These are phyloP conservation scores for Silene uniflora DNA, from an alignment of 148 eudicot genomes.

Conservation along the genomic window DNA sequence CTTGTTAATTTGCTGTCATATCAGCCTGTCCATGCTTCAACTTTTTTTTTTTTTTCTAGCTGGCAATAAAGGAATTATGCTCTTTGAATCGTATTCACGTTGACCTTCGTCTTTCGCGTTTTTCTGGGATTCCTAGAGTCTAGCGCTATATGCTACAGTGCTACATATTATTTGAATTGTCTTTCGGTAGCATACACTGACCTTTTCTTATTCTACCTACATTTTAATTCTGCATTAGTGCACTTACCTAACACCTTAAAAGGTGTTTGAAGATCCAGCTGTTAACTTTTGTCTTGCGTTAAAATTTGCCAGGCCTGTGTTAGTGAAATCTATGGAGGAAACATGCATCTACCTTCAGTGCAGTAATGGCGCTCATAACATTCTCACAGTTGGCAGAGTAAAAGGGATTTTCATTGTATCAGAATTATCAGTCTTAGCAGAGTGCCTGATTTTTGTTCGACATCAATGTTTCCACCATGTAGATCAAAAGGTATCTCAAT, in stretches of 20 bases:
- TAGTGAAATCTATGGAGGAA: conserved; percentile 79
- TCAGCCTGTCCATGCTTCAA: neutral
- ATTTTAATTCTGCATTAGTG: neutral
- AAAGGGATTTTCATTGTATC: neutral
- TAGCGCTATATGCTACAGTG: neutral
- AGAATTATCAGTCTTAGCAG: neutral
- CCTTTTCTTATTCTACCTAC: neutral
- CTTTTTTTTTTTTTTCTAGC: neutral
- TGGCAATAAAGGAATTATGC: neutral
- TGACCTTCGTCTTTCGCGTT: neutral
- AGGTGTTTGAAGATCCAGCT: neutral
- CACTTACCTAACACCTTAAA: neutral
- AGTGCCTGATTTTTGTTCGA: neutral
- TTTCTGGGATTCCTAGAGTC: neutral
- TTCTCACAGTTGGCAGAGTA: neutral
- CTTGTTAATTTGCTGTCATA: neutral
- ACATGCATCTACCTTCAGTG: conserved; percentile 39
- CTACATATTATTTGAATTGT: neutral
- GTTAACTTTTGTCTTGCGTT: conserved; percentile 14
- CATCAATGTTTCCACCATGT: neutral
- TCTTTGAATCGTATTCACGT: neutral
- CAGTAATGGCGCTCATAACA: conserved; percentile 12
- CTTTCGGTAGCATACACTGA: neutral
- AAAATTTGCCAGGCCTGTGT: conserved; percentile 44
- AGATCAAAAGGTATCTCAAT: neutral